These are phyloP conservation scores for Neonectria coccinea DNA, from an alignment of 2,329 filamentous ascomycete species.

Conservation along the genomic window DNA sequence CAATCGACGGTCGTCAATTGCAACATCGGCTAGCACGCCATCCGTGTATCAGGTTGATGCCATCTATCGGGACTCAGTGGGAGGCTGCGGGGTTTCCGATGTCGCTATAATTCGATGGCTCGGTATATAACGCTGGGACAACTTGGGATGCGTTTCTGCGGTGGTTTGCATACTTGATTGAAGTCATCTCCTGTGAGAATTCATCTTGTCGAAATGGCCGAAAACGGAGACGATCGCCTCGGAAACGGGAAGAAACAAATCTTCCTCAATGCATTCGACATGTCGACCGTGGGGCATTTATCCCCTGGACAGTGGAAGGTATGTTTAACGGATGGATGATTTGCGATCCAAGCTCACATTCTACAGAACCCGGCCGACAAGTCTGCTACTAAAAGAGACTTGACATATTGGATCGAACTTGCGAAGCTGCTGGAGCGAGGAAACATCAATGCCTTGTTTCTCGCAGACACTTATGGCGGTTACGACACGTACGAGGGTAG, in stretches of 20 bases:
- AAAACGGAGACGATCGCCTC: constrained; percentile 15
- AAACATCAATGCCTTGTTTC: constrained; percentile 72
- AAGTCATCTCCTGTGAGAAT: neutral
- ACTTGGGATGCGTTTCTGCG: neutral
- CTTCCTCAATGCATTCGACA: constrained; percentile 73
- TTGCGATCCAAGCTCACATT: neutral
- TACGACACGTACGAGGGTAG: constrained; percentile 72
- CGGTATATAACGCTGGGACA: neutral
- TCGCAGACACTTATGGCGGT: constrained; percentile 74
- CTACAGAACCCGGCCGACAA: constrained; percentile 69
- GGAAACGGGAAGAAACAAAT: constrained; percentile 52
- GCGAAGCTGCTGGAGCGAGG: constrained; percentile 72
- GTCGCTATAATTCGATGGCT: neutral
- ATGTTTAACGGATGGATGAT: constrained; percentile 15
- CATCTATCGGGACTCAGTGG: neutral
- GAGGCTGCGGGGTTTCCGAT: constrained; percentile 12
- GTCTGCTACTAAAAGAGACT: constrained; percentile 69
- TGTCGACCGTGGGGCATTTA: constrained; percentile 73
- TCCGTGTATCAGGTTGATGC: constrained; percentile 2
- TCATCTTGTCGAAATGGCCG: constrained; percentile 1
- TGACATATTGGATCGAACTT: constrained; percentile 73
- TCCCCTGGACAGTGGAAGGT: constrained; percentile 77
- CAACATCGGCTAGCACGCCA: constrained; percentile 5
- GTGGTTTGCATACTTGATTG: neutral
- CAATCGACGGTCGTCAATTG: neutral